These are phyloP conservation scores for Hippophae rhamnoides DNA, from an alignment of 306 rosid genomes.

Conservation along the genomic window DNA sequence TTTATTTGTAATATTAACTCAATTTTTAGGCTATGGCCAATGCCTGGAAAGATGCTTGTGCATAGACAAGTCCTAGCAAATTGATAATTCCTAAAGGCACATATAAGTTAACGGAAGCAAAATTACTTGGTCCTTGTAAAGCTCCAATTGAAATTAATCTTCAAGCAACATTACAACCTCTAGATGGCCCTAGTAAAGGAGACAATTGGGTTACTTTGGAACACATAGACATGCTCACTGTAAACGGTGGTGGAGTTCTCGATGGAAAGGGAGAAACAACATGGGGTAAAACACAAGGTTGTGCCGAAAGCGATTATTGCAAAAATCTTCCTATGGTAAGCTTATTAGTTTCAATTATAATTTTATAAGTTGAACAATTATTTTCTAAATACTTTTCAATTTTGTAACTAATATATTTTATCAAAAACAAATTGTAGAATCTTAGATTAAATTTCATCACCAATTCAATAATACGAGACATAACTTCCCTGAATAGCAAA, in stretches of 20 bases:
- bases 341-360: too few species aligned
- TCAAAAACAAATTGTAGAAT: constrained; percentile 40
- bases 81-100: constrained; percentile 17
- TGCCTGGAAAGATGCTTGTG: constrained; percentile 42
- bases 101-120: background rate
- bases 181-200: background rate
- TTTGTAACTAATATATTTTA: too few species aligned
- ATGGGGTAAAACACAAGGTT: constrained; percentile 25
- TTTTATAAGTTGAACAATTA: too few species aligned
- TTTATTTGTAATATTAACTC: background rate
- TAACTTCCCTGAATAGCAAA: constrained; percentile 31
- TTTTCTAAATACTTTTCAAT: too few species aligned
- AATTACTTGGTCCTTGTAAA: constrained; percentile 22
- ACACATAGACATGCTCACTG: constrained; percentile 17
- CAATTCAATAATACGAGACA: constrained; percentile 10
- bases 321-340: constrained; percentile 21
- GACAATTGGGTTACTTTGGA: constrained; percentile 30
- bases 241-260: constrained; percentile 36
- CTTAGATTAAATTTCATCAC: constrained; percentile 25
- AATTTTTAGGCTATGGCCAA: constrained; percentile 13
- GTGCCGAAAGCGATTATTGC: constrained; percentile 15
- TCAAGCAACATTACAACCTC: background rate
- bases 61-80: constrained; percentile 1
- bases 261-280: constrained; percentile 34
- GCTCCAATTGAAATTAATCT: constrained; percentile 12